Base-by-base conservation (phyloP, 495 filamentous ascomycete species). In the Xylaria curta region DNA sequence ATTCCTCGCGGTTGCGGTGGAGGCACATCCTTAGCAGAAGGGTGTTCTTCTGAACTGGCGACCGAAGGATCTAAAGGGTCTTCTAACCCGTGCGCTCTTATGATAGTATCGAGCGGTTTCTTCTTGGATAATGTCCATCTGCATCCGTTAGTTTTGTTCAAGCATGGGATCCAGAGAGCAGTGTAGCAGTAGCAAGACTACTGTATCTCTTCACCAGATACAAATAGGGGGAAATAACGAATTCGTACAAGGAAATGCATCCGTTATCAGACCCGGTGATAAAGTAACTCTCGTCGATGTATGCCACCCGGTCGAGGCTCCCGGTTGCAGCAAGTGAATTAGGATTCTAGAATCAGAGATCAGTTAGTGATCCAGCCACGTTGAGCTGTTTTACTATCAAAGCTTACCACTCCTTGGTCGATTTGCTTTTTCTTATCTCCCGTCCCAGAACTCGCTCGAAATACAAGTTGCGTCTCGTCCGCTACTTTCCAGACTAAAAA, bases 181-280 rank as follows among this genome's bases (percentile, higher is more conserved):
- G 26, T 17, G 17, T 17, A 9, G 9, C 17, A 56, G 15, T n/a
- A 12, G 21, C 44, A 21, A 26, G 38, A 24, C 26, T 24, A 4
- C 7, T 40, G 1, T 13, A 40, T 9, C 38, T 21, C n/a, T 17
- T 63, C n/a, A 60, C n/a, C 33, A 36, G 42, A 17, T 15, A 10
- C 9, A 40, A 33, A 47, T 19, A n/a, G 26, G 15, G n/a, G 33
- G 10, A 58, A 26, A 44, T 31, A 3, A 40, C 4, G 31, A 62
- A 60, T 40, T 36, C 69, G 58, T 71, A 71, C n/a, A 99, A 87
- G 4, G 89, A 91, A 44, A 99, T 78, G 17, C 88, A 86, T 62
- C 96, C 97, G 73, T 94, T 97, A 82, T 98, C 95, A 66, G 92
- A 92, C 6, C 94, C 96, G 5, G 96, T 99, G 65, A 98, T 90